A percentile compares a stretch with the other conserved stretches of the same genome.
These are phyloP conservation scores for Rhizophora mangle DNA, from an alignment of 345 rosid genomes.

Conservation along the genomic window DNA sequence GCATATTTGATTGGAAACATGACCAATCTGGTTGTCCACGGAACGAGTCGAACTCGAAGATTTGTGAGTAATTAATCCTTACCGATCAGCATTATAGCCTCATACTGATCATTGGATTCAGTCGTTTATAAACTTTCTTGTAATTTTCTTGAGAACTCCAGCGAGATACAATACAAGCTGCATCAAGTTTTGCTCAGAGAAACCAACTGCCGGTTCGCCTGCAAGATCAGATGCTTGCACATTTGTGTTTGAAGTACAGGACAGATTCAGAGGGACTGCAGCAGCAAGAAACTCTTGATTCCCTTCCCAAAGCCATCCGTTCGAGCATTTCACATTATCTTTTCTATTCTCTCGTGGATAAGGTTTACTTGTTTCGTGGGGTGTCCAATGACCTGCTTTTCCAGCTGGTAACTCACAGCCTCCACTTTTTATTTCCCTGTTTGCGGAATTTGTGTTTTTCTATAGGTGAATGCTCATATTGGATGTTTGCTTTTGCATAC, in stretches of 20 bases:
- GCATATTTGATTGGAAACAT: conserved; percentile 95
- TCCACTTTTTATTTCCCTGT: background rate
- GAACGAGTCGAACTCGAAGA: conserved; percentile 84
- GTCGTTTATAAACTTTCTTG: too few species aligned
- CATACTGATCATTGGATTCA: background rate
- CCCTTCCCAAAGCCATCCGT: conserved; percentile 36
- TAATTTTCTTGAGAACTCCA: conserved; percentile 9
- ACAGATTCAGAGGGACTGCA: conserved; percentile 35
- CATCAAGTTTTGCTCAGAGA: conserved; percentile 34
- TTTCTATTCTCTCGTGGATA: conserved; percentile 27
- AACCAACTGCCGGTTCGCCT: conserved; percentile 28
- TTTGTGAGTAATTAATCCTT: conserved; percentile 51
- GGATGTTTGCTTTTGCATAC: conserved; percentile 1
- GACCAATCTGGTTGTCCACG: conserved; percentile 97
- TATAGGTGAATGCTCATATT: background rate
- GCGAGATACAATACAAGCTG: conserved; percentile 37
- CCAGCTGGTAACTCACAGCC: conserved; percentile 20
- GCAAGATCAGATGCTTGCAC: conserved; percentile 37
- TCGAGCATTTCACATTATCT: conserved; percentile 36
- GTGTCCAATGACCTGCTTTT: conserved; percentile 30
- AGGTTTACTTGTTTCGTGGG: conserved; percentile 29
- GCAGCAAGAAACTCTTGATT: conserved; percentile 36
- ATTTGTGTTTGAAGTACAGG: conserved; percentile 31
- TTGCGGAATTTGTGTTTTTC: background rate
- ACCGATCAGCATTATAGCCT: background rate